phyloP scores from a whole-genome alignment of 2,329 filamentous ascomycete genomes.

The Raffaelea deltoideospora region DNA sequence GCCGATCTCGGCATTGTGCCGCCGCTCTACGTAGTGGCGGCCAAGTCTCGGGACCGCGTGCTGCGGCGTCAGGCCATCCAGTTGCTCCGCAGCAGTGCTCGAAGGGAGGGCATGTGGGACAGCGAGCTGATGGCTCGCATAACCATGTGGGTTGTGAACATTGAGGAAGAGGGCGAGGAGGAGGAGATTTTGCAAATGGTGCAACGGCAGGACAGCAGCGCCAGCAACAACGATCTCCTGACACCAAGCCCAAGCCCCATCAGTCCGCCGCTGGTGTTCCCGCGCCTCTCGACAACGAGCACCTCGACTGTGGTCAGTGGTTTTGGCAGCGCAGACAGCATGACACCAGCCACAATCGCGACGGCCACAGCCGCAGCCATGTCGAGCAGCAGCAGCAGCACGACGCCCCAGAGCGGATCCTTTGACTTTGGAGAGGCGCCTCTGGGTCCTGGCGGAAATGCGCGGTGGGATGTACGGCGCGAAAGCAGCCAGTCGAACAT shows the following conservation, averaged over 20 bases:
- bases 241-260: conserved; percentile 14
- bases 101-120: conserved; percentile 57
- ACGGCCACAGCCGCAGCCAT: too few relatives aligned
- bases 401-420: conserved; percentile 12
- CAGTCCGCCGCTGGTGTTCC: conserved; percentile 8
- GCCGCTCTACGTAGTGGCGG: conserved; percentile 50
- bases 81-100: conserved; percentile 41
- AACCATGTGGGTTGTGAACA: conserved; percentile 36
- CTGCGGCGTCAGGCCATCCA: conserved; percentile 46
- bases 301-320: too few relatives aligned
- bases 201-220: neutral
- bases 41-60: conserved; percentile 44
- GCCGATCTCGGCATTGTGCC: conserved; percentile 50
- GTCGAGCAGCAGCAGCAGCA: conserved; percentile 11
- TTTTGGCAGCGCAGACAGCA: too few relatives aligned
- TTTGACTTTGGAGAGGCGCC: conserved; percentile 20
- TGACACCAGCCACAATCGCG: too few relatives aligned
- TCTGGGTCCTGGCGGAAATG: conserved; percentile 28
- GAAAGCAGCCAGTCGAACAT: conserved; percentile 6
- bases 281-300: neutral
- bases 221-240: conserved; percentile 5
- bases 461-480: conserved; percentile 20
- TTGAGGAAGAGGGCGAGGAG: conserved; percentile 33
- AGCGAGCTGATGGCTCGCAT: conserved; percentile 42
- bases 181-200: conserved; percentile 7